Percentiles rank a stretch among this genome's conserved stretches.
Conservation (phyloP, 108 stramenopile genomes). For the Fragilaria radians region DNA sequence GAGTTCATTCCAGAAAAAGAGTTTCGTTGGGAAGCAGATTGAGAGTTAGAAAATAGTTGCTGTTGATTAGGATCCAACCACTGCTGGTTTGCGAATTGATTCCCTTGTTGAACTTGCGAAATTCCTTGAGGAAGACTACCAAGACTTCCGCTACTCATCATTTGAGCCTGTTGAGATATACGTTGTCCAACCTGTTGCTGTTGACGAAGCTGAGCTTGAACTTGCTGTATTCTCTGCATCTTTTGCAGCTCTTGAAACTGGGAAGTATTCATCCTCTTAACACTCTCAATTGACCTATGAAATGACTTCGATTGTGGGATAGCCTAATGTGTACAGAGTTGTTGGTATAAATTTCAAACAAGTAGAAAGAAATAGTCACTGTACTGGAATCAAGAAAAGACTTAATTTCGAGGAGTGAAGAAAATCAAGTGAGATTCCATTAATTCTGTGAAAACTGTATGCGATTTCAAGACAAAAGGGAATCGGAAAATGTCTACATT, state of each 20-base stretch:
- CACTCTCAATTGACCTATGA: too few relatives aligned
- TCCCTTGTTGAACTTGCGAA: neutral
- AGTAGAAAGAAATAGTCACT: too few relatives aligned
- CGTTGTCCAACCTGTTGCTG: neutral
- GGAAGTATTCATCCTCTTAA: too few relatives aligned
- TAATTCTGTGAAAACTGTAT: too few relatives aligned
- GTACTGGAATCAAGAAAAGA: too few relatives aligned
- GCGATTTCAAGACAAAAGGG: too few relatives aligned
- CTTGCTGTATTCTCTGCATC: conserved; percentile 1
- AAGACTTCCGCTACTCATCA: neutral
- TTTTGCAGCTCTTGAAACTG: conserved; percentile 4
- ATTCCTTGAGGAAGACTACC: conserved; percentile 1
- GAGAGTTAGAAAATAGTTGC: neutral
- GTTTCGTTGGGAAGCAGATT: conserved; percentile 1
- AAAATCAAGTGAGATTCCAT: too few relatives aligned
- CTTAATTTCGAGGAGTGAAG: too few relatives aligned
- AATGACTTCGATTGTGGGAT: too few relatives aligned
- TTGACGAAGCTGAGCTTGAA: conserved; percentile 7
- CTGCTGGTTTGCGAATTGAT: conserved; percentile 1
- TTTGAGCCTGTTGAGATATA: neutral
- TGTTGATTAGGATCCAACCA: conserved; percentile 6
- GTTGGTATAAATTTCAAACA: too few relatives aligned
- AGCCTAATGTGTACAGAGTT: too few relatives aligned
- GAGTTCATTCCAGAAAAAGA: conserved; percentile 3
- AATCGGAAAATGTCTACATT: too few relatives aligned